phyloP scores from a whole-genome alignment of 768 basidiomycete genomes.

The Amanita polypyramis region DNA sequence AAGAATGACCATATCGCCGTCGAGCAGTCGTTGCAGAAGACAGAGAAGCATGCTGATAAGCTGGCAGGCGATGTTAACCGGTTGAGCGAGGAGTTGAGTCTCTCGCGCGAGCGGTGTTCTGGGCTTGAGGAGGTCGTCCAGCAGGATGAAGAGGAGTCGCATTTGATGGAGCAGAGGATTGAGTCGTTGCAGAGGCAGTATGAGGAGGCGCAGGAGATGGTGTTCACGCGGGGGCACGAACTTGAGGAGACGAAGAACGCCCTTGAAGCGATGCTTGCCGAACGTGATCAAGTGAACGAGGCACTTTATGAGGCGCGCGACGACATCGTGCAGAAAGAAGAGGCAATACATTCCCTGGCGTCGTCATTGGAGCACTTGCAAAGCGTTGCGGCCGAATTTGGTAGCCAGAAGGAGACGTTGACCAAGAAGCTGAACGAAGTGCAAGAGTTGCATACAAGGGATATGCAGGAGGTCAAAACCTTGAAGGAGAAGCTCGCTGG shows the following conservation, averaged over 20 bases:
- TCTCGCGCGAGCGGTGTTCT: constrained; percentile 1
- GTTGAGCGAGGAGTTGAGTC: not conserved
- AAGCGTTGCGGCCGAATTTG: not conserved
- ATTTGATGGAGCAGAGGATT: not conserved
- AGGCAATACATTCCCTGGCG: not conserved
- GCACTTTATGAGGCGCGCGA: not conserved
- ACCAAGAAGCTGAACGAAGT: too few species aligned
- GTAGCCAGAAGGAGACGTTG: not conserved
- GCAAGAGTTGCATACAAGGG: not conserved
- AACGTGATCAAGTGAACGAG: not conserved
- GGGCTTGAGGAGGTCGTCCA: constrained; percentile 1
- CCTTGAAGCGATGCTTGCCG: not conserved
- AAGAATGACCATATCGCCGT: not conserved
- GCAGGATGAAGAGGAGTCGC: not conserved
- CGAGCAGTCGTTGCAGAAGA: constrained; percentile 2
- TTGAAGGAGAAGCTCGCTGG: not conserved
- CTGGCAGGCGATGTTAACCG: not conserved
- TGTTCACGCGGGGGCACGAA: not conserved
- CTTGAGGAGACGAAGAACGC: constrained; percentile 3
- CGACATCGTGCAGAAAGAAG: not conserved
- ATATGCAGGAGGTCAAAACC: not conserved
- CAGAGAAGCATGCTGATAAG: not conserved
- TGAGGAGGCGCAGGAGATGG: constrained; percentile 2
- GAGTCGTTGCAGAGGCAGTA: not conserved
- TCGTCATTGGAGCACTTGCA: not conserved